A percentile compares a stretch with the other conserved stretches of the same genome.
phyloP scores from a whole-genome alignment of 192 early-diverging fungal species.

The Rhizophagus clarus region DNA sequence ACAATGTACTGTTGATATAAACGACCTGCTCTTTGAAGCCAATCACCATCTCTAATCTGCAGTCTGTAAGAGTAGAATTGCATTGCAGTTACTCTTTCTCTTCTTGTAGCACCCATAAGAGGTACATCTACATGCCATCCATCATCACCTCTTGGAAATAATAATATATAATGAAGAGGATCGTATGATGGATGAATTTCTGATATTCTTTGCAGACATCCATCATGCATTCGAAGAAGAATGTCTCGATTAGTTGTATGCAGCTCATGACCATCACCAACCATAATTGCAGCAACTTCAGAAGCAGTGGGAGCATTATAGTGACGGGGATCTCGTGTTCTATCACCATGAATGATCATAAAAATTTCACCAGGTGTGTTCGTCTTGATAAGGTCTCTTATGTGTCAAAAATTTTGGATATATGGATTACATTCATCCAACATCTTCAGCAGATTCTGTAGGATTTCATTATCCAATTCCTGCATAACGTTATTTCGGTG shows the following conservation, averaged over 20 bases:
- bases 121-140: slow-evolving; percentile 27
- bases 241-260: slow-evolving; percentile 26
- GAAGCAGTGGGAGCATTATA: too few relatives aligned
- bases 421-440: too few relatives aligned
- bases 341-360: too few relatives aligned
- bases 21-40: slow-evolving; percentile 23
- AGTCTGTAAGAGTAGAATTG: slow-evolving; percentile 33
- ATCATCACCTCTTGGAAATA: slow-evolving; percentile 28
- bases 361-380: too few relatives aligned
- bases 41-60: slow-evolving; percentile 26
- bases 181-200: slow-evolving; percentile 28
- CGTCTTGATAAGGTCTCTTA: too few relatives aligned
- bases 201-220: background rate
- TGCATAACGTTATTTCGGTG: too few relatives aligned
- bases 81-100: background rate
- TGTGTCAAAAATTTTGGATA: too few relatives aligned
- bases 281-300: slow-evolving; percentile 29
- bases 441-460: too few relatives aligned
- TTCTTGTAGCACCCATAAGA: background rate
- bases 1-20: slow-evolving; percentile 35
- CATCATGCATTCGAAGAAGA: slow-evolving; percentile 28
- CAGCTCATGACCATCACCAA: slow-evolving; percentile 15
- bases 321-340: too few relatives aligned
- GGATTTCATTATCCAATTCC: too few relatives aligned
- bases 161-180: slow-evolving; percentile 30